These are phyloP conservation scores for Stylonectria norvegica DNA, from an alignment of 2,329 filamentous ascomycete species.

Conservation along the genomic window DNA sequence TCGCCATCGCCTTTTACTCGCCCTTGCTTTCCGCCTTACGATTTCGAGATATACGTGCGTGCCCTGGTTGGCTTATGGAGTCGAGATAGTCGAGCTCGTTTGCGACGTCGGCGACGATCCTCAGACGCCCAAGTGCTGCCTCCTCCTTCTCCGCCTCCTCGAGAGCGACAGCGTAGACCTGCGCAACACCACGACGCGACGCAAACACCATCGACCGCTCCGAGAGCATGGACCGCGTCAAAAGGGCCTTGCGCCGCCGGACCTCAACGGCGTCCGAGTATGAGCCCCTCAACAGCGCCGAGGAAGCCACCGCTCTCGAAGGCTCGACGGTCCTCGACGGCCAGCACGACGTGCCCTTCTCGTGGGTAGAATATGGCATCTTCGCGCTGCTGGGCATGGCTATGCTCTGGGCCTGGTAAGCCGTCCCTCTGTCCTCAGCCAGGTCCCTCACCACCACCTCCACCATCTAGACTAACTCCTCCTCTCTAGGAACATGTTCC, in stretches of 20 bases:
- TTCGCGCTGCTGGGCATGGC: slow-evolving; percentile 83
- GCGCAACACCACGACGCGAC: slow-evolving; percentile 2
- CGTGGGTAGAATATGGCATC: slow-evolving; percentile 80
- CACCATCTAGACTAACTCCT: neutral
- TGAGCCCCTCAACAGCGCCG: slow-evolving; percentile 29
- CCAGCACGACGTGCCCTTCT: slow-evolving; percentile 58
- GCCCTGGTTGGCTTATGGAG: too few relatives aligned
- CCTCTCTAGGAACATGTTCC: slow-evolving; percentile 84
- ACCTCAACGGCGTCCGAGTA: slow-evolving; percentile 29
- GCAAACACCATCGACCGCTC: slow-evolving; percentile 1
- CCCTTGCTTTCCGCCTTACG: too few relatives aligned
- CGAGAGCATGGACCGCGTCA: slow-evolving; percentile 27
- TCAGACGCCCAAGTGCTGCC: too few relatives aligned
- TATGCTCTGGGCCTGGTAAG: slow-evolving; percentile 97
- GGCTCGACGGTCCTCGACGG: slow-evolving; percentile 28
- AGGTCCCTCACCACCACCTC: neutral
- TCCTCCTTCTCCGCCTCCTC: too few relatives aligned
- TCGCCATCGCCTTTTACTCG: too few relatives aligned
- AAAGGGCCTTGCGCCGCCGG: slow-evolving; percentile 22
- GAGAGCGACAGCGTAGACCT: too few relatives aligned
- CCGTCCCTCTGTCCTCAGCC: neutral
- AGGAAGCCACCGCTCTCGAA: slow-evolving; percentile 27
- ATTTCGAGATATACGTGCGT: too few relatives aligned
- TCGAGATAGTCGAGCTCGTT: too few relatives aligned
- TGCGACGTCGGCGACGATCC: too few relatives aligned